A percentile compares a stretch with the other conserved stretches of the same genome.
phyloP scores from a whole-genome alignment of 768 basidiomycete species.

The Phaeotremella skinneri region DNA sequence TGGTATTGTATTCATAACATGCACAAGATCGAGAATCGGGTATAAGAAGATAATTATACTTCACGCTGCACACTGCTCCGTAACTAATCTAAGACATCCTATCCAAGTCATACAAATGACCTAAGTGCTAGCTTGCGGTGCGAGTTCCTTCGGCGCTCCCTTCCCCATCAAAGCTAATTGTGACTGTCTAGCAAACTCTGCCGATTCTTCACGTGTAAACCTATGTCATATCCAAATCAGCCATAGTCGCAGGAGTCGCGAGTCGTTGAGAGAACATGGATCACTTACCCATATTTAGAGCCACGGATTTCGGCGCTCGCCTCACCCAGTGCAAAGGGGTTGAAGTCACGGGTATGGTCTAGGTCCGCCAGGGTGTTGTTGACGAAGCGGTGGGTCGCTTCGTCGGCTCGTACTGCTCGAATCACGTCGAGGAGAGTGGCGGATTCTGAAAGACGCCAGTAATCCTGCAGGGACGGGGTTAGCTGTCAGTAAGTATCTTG shows the following conservation, averaged over 20 bases:
- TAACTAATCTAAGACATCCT: too few species aligned
- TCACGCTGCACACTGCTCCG: conserved; percentile 1
- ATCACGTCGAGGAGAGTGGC: conserved; percentile 71
- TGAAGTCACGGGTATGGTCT: conserved; percentile 70
- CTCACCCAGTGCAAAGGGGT: conserved; percentile 69
- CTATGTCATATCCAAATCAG: conserved; percentile 22
- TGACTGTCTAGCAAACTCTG: conserved; percentile 46
- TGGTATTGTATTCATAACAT: too few species aligned
- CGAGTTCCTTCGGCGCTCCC: conserved; percentile 3
- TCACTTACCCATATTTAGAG: conserved; percentile 64
- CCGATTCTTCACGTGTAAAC: conserved; percentile 52
- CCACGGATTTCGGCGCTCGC: conserved; percentile 85
- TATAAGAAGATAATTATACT: too few species aligned
- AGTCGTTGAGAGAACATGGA: not conserved
- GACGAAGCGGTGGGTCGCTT: conserved; percentile 85
- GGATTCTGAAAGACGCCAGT: conserved; percentile 59
- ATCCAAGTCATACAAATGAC: not conserved
- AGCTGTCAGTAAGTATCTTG: too few species aligned
- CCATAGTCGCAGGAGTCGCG: not conserved
- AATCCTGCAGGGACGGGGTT: conserved; percentile 58
- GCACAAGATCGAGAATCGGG: too few species aligned
- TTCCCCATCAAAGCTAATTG: conserved; percentile 29
- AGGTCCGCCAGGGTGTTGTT: conserved; percentile 94
- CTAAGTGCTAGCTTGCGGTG: not conserved
- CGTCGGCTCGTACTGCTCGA: conserved; percentile 88